phyloP scores from a whole-genome alignment of 2,329 filamentous ascomycete genomes.

The Exophiala sp. region DNA sequence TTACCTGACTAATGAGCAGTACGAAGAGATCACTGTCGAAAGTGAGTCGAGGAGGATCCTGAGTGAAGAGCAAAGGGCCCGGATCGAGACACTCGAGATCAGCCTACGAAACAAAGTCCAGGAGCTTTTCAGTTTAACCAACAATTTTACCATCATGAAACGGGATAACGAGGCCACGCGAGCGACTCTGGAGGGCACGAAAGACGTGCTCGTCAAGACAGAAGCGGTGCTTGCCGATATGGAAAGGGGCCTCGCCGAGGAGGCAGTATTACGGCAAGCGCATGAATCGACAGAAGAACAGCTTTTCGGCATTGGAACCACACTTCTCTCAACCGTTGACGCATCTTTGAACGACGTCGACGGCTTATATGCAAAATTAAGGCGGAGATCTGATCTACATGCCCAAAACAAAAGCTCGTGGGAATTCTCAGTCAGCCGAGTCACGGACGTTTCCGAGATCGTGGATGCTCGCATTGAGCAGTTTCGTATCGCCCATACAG shows the following conservation, averaged over 20 bases:
- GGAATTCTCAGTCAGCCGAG: constrained; percentile 67
- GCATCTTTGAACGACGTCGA: constrained; percentile 74
- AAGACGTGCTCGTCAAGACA: constrained; percentile 76
- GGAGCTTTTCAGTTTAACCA: constrained; percentile 79
- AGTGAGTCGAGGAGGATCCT: constrained; percentile 89
- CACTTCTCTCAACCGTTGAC: constrained; percentile 70
- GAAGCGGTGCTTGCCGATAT: constrained; percentile 77
- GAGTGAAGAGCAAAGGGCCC: constrained; percentile 84
- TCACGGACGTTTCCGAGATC: constrained; percentile 67
- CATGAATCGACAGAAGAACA: constrained; percentile 78
- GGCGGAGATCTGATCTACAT: constrained; percentile 78
- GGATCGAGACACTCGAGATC: constrained; percentile 84
- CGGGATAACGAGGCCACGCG: constrained; percentile 80
- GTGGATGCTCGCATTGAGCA: constrained; percentile 69
- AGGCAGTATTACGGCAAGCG: constrained; percentile 71
- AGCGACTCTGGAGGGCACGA: constrained; percentile 67
- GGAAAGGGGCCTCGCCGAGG: constrained; percentile 68
- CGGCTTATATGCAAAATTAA: constrained; percentile 78
- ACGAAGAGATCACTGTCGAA: constrained; percentile 84
- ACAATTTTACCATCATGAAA: constrained; percentile 79
- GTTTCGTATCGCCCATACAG: constrained; percentile 67
- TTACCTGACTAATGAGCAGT: constrained; percentile 80
- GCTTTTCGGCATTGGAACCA: constrained; percentile 65
- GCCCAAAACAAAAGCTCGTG: constrained; percentile 71
- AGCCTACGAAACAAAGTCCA: constrained; percentile 91